Evolutionary conservation across 208 protist species (phyloP).

Genomic region (Herpetomonas tarakana): DNA sequence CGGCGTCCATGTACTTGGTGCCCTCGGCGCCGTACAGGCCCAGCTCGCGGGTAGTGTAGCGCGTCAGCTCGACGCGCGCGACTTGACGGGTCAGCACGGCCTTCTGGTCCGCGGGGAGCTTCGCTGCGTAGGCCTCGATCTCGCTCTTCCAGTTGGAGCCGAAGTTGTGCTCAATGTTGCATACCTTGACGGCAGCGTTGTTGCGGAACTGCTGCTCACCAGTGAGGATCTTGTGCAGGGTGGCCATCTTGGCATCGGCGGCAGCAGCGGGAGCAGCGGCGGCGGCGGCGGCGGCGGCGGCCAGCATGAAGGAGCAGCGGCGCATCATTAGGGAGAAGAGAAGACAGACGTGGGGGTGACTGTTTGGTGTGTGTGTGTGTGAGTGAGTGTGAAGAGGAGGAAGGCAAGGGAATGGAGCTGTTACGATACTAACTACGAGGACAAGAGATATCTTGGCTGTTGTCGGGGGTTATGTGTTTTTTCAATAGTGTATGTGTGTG

Average conservation of each 20-base stretch:
- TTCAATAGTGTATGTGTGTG: too few relatives aligned
- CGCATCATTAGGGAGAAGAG: slow-evolving; percentile 79
- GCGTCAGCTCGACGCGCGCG: slow-evolving; percentile 71
- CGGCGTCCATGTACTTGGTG: slow-evolving; percentile 53
- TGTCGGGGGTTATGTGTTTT: too few relatives aligned
- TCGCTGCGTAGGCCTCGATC: slow-evolving; percentile 66
- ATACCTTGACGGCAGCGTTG: slow-evolving; percentile 79
- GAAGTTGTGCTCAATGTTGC: slow-evolving; percentile 88
- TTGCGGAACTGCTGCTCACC: slow-evolving; percentile 86
- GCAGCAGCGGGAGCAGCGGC: slow-evolving; percentile 24
- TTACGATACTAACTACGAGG: too few relatives aligned
- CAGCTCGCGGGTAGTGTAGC: slow-evolving; percentile 89
- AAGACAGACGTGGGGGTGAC: too few relatives aligned
- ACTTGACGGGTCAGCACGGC: slow-evolving; percentile 73
- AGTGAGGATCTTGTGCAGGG: slow-evolving; percentile 84
- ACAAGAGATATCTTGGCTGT: too few relatives aligned
- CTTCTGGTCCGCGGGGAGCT: slow-evolving; percentile 67
- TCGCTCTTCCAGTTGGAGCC: slow-evolving; percentile 75
- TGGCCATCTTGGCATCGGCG: slow-evolving; percentile 61
- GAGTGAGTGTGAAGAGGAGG: too few relatives aligned
- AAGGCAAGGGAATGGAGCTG: too few relatives aligned
- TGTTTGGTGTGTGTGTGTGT: too few relatives aligned
- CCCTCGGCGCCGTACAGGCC: slow-evolving; percentile 74
- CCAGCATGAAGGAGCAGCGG: slow-evolving; percentile 34
- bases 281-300: slow-evolving; percentile 35